These are phyloP conservation scores for Yamadazyma buinensis DNA, from an alignment of 1,139 yeast genomes.

Conservation along the genomic window DNA sequence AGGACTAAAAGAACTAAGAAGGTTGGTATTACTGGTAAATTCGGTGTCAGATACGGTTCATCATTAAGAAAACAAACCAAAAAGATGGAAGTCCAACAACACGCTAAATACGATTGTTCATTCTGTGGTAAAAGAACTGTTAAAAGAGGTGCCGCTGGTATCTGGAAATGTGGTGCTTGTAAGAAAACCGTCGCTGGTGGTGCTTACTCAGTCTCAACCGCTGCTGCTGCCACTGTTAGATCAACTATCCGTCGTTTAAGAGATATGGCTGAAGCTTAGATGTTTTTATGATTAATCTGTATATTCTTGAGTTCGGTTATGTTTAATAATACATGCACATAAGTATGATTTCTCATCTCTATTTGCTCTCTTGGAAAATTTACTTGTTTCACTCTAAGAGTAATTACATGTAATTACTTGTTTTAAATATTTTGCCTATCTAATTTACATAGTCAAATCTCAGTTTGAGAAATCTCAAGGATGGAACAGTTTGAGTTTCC, in stretches of 20 bases:
- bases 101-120: constrained; percentile 97
- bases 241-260: constrained; percentile 99
- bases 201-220: constrained; percentile 98
- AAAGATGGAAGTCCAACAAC: constrained; percentile 99
- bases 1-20: constrained; percentile 99
- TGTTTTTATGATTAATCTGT: constrained; percentile 12
- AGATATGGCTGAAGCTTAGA: constrained; percentile 98
- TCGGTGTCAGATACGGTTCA: constrained; percentile 99
- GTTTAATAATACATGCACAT: constrained; percentile 11
- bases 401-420: no score
- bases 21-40: constrained; percentile 99
- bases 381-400: no score
- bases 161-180: constrained; percentile 97
- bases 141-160: constrained; percentile 97
- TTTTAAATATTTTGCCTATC: no score
- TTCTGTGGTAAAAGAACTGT: constrained; percentile 99
- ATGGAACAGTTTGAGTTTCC: constrained; percentile 45
- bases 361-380: background rate
- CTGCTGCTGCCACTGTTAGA: constrained; percentile 99
- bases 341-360: background rate
- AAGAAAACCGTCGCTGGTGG: constrained; percentile 99
- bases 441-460: no score
- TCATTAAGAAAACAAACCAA: constrained; percentile 99
- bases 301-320: constrained; percentile 17
- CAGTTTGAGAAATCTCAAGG: no score